These are phyloP conservation scores for Pseudotulostoma volvatum DNA, from an alignment of 495 filamentous ascomycete genomes.

Conservation along the genomic window DNA sequence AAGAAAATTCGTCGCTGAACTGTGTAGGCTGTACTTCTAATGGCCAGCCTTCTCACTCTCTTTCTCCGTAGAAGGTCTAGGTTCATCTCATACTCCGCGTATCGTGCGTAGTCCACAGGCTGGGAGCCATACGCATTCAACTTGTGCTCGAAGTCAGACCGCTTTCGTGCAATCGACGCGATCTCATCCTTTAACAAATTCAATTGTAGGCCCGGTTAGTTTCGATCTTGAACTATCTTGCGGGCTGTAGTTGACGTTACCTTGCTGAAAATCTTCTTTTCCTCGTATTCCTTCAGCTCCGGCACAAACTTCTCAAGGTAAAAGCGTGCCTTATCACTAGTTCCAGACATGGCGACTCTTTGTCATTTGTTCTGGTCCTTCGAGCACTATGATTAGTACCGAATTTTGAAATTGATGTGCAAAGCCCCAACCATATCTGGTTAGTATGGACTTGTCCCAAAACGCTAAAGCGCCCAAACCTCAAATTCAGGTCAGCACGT, in stretches of 20 bases:
- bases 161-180: constrained; percentile 65
- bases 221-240: background rate
- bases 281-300: constrained; percentile 74
- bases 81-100: constrained; percentile 82
- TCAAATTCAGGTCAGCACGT: too few species aligned
- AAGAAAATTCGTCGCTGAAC: constrained; percentile 74
- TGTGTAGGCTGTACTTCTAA: constrained; percentile 44
- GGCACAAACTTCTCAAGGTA: constrained; percentile 83
- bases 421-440: too few species aligned
- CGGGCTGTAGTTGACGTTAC: constrained; percentile 18
- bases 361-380: constrained; percentile 2
- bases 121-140: constrained; percentile 64
- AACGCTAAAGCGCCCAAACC: too few species aligned
- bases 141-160: constrained; percentile 85
- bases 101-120: constrained; percentile 65
- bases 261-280: constrained; percentile 74
- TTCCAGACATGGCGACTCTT: constrained; percentile 6
- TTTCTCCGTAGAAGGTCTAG: constrained; percentile 68
- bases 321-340: constrained; percentile 74
- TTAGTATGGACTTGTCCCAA: too few species aligned
- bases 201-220: background rate
- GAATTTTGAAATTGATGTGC: too few species aligned
- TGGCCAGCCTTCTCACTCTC: constrained; percentile 59
- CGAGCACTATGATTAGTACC: too few species aligned
- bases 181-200: constrained; percentile 60